These are phyloP conservation scores for Myotisia sp. DNA, from an alignment of 2,329 filamentous ascomycete species.

Conservation along the genomic window DNA sequence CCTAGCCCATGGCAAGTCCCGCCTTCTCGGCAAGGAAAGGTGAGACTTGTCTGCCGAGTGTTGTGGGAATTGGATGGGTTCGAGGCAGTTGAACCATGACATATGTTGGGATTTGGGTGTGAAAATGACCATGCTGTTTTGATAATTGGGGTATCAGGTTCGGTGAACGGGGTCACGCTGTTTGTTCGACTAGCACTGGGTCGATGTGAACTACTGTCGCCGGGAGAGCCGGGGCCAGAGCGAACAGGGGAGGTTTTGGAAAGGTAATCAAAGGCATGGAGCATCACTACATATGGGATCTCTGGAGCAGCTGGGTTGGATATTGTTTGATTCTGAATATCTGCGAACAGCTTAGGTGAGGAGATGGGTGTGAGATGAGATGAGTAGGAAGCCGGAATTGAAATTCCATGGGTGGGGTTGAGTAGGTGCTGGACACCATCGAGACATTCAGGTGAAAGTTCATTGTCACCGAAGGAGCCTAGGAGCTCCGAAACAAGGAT, in stretches of 20 bases:
- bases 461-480: slow-evolving; percentile 88
- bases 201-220: slow-evolving; percentile 9
- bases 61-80: slow-evolving; percentile 81
- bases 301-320: slow-evolving; percentile 62
- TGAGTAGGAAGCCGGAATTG: slow-evolving; percentile 84
- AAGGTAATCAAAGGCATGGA: slow-evolving; percentile 79
- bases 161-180: slow-evolving; percentile 13
- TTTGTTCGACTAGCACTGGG: slow-evolving; percentile 3
- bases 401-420: slow-evolving; percentile 68
- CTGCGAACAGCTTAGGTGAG: slow-evolving; percentile 69
- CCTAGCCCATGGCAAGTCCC: slow-evolving; percentile 83
- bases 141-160: slow-evolving; percentile 26
- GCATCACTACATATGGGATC: slow-evolving; percentile 86
- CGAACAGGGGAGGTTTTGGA: slow-evolving; percentile 41
- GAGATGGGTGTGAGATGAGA: slow-evolving; percentile 87
- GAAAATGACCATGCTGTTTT: slow-evolving; percentile 33
- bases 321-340: slow-evolving; percentile 51
- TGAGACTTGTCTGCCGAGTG: slow-evolving; percentile 59
- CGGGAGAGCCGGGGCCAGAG: slow-evolving; percentile 6
- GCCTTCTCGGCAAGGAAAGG: slow-evolving; percentile 62
- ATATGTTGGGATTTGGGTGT: slow-evolving; percentile 28
- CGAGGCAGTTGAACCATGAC: slow-evolving; percentile 18
- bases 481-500: slow-evolving; percentile 89
- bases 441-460: slow-evolving; percentile 88
- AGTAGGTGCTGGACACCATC: slow-evolving; percentile 90